Conservation (phyloP, 257 asterid species). For the Thymus quinquecostatus region DNA sequence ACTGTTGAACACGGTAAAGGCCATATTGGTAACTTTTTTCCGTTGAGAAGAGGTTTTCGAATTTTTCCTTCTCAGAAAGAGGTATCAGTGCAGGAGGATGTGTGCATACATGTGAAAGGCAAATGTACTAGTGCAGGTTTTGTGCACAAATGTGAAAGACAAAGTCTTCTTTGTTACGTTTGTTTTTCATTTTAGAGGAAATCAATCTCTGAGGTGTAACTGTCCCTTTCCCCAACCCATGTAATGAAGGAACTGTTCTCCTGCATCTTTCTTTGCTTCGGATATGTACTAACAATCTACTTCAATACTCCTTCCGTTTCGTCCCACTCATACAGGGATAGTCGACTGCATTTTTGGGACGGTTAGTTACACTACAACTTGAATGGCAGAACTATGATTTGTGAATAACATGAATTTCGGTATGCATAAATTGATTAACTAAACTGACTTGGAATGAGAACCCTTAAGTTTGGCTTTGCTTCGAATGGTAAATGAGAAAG, state of each 20-base stretch:
- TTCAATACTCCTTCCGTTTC: no score
- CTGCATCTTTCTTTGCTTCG: neutral
- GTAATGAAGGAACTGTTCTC: neutral
- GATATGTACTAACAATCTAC: neutral
- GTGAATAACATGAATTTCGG: no score
- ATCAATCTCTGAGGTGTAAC: neutral
- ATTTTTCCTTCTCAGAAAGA: constrained; percentile 34
- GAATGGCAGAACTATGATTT: no score
- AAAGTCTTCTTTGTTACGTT: no score
- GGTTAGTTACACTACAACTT: no score
- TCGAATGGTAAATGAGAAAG: neutral
- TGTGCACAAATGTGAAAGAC: neutral
- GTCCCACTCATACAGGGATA: no score
- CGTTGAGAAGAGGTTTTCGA: constrained; percentile 35
- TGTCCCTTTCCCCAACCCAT: neutral
- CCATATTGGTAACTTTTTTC: neutral
- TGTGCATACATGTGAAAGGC: neutral
- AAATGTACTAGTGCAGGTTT: neutral
- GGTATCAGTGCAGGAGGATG: neutral
- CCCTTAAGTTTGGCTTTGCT: neutral
- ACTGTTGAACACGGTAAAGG: neutral
- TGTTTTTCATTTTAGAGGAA: neutral
- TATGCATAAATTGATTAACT: no score
- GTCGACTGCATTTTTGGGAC: no score
- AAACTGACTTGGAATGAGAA: no score